Base-by-base conservation (phyloP, 768 basidiomycete genomes). In the Leccinum subtestaceum region DNA sequence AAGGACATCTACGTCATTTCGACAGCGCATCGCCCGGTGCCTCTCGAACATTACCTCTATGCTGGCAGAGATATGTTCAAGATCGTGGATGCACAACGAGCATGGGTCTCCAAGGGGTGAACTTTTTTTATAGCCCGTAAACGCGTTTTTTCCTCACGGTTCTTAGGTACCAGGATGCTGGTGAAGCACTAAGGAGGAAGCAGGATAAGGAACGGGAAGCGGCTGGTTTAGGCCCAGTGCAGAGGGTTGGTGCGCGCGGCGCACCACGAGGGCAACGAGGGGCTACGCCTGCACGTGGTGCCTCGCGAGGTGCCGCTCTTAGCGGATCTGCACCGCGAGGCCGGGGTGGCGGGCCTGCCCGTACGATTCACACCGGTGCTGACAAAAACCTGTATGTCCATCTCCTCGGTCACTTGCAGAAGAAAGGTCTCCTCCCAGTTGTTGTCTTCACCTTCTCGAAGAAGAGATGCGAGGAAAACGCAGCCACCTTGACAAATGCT, bases 1-100 rank as follows among this genome's bases (percentile, higher is more conserved):
- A 98, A 98, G 73, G 95, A 98, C 63, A 98, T 99, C 56, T 98
- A 98, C 72, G 97, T 99, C 50, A 98, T 99, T 63, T 96, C 93
- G 9, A 99, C 97, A 0, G 86, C 89, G 3, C 95, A 98, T 73
- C 82, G 97, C 56, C 97, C 97, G 0, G 97, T 99, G 6, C 97
- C 97, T 5, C 80, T 99, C 55, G 96, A 98, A 74, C 96, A 98
- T 77, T 96, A 88, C 74, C 78, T 99, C 3, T 99, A 97, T 74
- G 93, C 95, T 5, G 92, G 94, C n/a, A 82, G 88, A 58, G 95
- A 97, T 47, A 78, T 89, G 67, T 90, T 91, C 80, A 98, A 96
- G 76, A 92, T 98, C 57, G 93, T 99, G 23, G 87, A 96, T 70
- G 80, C 89, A 0, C 81, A 84, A 55, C 84, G 95, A 43, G 81